Base-by-base conservation (phyloP, 176 grass and related monocot genomes). In the Melocanna baccifera region DNA sequence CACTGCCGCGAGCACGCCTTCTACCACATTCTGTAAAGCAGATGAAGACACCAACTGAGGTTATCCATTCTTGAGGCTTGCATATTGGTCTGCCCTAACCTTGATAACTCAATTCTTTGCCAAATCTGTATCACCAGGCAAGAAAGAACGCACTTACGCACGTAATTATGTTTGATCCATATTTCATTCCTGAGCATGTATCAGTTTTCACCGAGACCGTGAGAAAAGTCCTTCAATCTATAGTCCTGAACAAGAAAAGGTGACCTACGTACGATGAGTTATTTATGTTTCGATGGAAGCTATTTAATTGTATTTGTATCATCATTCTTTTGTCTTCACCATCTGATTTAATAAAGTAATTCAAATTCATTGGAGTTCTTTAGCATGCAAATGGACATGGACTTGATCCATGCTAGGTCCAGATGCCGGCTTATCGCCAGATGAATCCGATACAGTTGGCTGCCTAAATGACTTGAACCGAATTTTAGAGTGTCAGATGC, bases 1-100 rank as follows among this genome's bases (percentile, higher is more conserved):
- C 6, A 71, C 12, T 20, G 20, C 7, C 34, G 7, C 76, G 37
- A 32, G 29, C 62, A 6, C 30, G 70, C 25, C 12, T 69, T 32
- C 58, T 59, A 42, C 67, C 46, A 46, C 75, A 19, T 84, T 73
- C 46, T 79, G 87, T 78, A 65, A 78, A 88, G 81, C 66, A 14
- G 67, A 71, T 45, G 39, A 73, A 79, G 32, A 72, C 73, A 72
- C 43, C 48, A 20, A 78, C 23, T 10, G 56, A 51, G n/a, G 67
- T 80, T 20, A 72, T 73, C 67, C 11, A 12, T 67, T 66, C 61
- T 26, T 62, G 57, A 29, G 57, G 57, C 59, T 41, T 79, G 81
- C 84, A 78, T 84, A 83, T 73, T 73, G 46, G 14, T 78, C 42
- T 78, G 43, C 25, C 55, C 23, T 6, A 16, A 63, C 57, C 46